These are phyloP conservation scores for Schizophyllum commune DNA, from an alignment of 1,284 basidiomycete species.

Conservation along the genomic window DNA sequence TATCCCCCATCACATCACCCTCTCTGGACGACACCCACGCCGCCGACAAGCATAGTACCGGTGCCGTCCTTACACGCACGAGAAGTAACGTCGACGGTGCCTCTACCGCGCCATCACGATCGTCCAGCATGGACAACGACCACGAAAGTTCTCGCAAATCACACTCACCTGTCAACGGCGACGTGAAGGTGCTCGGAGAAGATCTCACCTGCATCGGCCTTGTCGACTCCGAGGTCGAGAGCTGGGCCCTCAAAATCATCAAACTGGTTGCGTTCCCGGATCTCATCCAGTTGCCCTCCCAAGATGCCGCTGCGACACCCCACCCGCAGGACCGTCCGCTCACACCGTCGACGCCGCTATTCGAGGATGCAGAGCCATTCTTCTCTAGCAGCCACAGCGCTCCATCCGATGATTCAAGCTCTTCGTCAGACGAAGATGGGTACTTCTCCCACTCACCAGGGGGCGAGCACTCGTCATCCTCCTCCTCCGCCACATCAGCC, in stretches of 20 bases:
- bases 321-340: conserved; percentile 4
- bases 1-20: conserved; percentile 30
- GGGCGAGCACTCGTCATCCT: not conserved
- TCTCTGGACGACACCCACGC: conserved; percentile 29
- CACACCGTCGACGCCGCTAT: conserved; percentile 4
- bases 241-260: conserved; percentile 66
- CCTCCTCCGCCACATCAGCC: conserved; percentile 7
- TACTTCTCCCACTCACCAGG: conserved; percentile 50
- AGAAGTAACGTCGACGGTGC: not conserved
- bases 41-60: conserved; percentile 25
- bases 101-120: not conserved
- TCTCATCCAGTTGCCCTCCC: conserved; percentile 36
- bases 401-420: conserved; percentile 12
- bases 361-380: not conserved
- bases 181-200: conserved; percentile 42
- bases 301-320: not conserved
- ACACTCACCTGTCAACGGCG: conserved; percentile 37
- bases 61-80: conserved; percentile 6
- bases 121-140: not conserved
- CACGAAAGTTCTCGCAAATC: conserved; percentile 26
- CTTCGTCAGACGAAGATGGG: conserved; percentile 33
- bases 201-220: conserved; percentile 53
- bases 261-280: conserved; percentile 70
- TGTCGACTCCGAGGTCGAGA: conserved; percentile 55
- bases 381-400: conserved; percentile 5